These are phyloP conservation scores for Hevea brasiliensis DNA, from an alignment of 345 rosid species.

Conservation along the genomic window DNA sequence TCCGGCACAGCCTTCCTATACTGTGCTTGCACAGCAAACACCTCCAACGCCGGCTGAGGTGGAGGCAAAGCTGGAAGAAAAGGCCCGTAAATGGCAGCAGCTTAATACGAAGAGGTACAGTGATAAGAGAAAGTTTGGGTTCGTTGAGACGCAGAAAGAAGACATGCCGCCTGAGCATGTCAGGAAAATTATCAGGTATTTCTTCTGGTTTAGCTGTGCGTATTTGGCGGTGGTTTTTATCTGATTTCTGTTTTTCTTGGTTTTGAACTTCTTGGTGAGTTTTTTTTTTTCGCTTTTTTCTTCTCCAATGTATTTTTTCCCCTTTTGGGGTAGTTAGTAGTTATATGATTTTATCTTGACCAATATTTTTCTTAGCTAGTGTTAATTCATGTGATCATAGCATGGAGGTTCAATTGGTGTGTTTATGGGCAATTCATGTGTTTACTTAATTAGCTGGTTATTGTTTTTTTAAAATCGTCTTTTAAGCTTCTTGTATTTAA, in stretches of 20 bases:
- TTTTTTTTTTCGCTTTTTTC: too few species aligned
- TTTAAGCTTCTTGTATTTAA: background rate
- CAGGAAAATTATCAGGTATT: conserved; percentile 93
- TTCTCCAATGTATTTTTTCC: too few species aligned
- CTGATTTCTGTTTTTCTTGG: conserved; percentile 13
- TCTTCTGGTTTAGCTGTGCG: background rate
- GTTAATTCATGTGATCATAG: too few species aligned
- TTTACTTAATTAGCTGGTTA: too few species aligned
- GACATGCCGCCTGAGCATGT: conserved; percentile 99
- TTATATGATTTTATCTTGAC: too few species aligned
- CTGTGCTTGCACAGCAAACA: conserved; percentile 55
- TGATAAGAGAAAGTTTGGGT: conserved; percentile 91
- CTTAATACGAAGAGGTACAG: conserved; percentile 90
- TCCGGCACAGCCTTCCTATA: conserved; percentile 84
- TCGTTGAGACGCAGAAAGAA: conserved; percentile 98
- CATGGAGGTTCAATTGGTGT: too few species aligned
- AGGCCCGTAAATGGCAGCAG: conserved; percentile 98
- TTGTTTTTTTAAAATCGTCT: background rate
- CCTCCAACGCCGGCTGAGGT: conserved; percentile 52
- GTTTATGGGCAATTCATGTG: too few species aligned
- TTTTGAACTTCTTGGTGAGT: conserved; percentile 12
- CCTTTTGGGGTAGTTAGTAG: too few species aligned
- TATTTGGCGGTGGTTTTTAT: conserved; percentile 1
- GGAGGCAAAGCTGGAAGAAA: conserved; percentile 92
- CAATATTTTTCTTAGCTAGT: too few species aligned